These are phyloP conservation scores for Nicotiana otophora DNA, from an alignment of 257 asterid genomes.

Conservation along the genomic window DNA sequence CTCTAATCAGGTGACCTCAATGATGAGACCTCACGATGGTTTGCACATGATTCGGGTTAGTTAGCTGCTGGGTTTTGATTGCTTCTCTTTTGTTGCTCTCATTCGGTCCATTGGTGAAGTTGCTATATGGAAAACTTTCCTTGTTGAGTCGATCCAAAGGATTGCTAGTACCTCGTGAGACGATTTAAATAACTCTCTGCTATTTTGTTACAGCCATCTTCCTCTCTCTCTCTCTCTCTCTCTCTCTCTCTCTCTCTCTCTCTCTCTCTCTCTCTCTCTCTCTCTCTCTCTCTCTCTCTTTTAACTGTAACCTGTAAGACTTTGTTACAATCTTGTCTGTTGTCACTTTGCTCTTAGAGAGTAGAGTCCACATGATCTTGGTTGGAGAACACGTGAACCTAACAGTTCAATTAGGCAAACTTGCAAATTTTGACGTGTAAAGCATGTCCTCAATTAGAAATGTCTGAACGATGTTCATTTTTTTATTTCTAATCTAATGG, in stretches of 20 bases:
- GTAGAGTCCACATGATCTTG: conserved; percentile 6
- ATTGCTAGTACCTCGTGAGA: not conserved
- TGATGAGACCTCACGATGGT: conserved; percentile 60
- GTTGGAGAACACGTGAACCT: not conserved
- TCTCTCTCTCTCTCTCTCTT: not conserved
- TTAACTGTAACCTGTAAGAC: not conserved
- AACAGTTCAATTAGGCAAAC: not conserved
- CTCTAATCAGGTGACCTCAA: conserved; percentile 62
- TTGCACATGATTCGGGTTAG: conserved; percentile 70
- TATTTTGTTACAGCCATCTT: not conserved
- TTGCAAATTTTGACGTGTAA: not conserved
- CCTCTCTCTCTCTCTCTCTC: not conserved
- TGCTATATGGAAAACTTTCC: not conserved
- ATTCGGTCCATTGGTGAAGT: not conserved
- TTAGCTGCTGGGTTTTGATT: conserved; percentile 11
- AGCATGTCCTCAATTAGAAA: not conserved
- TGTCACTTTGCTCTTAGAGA: not conserved
- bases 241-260: not conserved
- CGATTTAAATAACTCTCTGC: not conserved
- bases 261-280: not conserved
- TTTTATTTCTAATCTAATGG: not conserved
- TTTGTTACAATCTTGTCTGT: not conserved
- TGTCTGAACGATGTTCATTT: not conserved
- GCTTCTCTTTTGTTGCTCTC: not conserved
- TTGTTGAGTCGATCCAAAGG: not conserved